Conservation (phyloP, 2,329 filamentous ascomycete genomes). For the Trichocomaceae sp. region DNA sequence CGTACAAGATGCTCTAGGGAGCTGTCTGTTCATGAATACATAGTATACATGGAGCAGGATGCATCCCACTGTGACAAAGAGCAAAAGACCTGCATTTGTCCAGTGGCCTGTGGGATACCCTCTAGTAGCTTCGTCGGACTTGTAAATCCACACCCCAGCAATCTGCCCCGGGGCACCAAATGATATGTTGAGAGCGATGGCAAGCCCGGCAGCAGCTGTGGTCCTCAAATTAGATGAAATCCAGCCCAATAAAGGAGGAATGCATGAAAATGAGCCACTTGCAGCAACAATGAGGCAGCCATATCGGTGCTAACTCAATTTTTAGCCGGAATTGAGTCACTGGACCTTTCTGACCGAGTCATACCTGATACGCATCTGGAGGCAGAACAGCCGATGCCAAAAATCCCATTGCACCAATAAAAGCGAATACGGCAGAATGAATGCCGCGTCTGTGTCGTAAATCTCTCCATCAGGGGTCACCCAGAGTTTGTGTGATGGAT, state of each 20-base stretch:
- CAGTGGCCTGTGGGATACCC: conserved; percentile 68
- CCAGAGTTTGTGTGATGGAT: background rate
- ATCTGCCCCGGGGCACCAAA: conserved; percentile 65
- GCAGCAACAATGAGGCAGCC: conserved; percentile 63
- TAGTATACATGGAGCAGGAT: conserved; percentile 53
- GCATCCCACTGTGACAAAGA: conserved; percentile 53
- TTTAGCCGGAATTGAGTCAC: background rate
- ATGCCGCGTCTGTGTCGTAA: conserved; percentile 37
- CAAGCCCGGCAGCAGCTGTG: conserved; percentile 59
- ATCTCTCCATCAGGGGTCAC: background rate
- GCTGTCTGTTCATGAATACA: conserved; percentile 38
- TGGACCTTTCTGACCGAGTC: background rate
- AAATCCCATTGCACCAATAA: conserved; percentile 52
- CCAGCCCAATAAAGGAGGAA: conserved; percentile 66
- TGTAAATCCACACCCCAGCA: conserved; percentile 68
- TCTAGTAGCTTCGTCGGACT: conserved; percentile 50
- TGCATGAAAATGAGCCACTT: conserved; percentile 60
- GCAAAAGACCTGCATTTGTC: conserved; percentile 55
- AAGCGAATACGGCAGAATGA: conserved; percentile 45
- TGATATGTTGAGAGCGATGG: conserved; percentile 64
- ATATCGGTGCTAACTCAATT: conserved; percentile 47
- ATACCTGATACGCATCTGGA: conserved; percentile 48
- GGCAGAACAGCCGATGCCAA: conserved; percentile 59
- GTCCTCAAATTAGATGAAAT: conserved; percentile 60
- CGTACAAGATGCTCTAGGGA: background rate